Evolutionary conservation across 108 stramenopile species (phyloP), one percentile per base, ranked within the genome.

Genomic region (Skeletonema grethae): DNA sequence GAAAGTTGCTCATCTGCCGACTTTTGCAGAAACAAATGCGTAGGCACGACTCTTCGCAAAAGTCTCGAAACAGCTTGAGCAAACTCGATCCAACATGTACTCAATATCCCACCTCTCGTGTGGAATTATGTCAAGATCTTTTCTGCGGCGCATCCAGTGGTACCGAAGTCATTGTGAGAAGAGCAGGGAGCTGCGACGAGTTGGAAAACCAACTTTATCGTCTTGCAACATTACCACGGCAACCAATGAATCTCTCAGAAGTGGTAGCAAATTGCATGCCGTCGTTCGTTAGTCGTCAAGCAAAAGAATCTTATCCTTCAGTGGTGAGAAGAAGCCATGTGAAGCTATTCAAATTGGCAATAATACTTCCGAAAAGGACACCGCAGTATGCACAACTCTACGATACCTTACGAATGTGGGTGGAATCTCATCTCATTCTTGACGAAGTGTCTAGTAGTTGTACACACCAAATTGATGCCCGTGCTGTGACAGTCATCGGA

Each of bases 11-110:
- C 5, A 35, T 61, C n/a, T 83, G 69, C 70, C 73, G 60, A 15
- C 82, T 76, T 65, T 75, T 77, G 77, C 67, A 67, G 35, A 76
- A 72, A 65, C 67, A 72, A 57, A 61, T 77, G 66, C 64, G 38
- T 12, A 67, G 36, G 6, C 60, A 55, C 36, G 59, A 74, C 12
- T 29, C 62, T 64, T 13, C 63, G 24, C 57, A 72, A 43, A 58
- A 69, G 31, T 72, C 77, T 39, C 11, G 15, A 6, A 39, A 29
- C 18, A 48, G 65, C 32, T 41, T 82, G 39, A 45, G 36, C 22
- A 66, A 50, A 22, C 50, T 82, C n/a, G 75, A 76, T 43, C 75
- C 80, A 31, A 76, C 80, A 1, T 24, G 55, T 9, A 76, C 79
- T 22, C 48, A 50, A 7, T 63, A 11, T 69, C 73, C 68, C 13